Percentiles rank a stretch among this genome's conserved stretches.
Conservation (phyloP, 2,329 filamentous ascomycete genomes). For the Emmonsia crescens region DNA sequence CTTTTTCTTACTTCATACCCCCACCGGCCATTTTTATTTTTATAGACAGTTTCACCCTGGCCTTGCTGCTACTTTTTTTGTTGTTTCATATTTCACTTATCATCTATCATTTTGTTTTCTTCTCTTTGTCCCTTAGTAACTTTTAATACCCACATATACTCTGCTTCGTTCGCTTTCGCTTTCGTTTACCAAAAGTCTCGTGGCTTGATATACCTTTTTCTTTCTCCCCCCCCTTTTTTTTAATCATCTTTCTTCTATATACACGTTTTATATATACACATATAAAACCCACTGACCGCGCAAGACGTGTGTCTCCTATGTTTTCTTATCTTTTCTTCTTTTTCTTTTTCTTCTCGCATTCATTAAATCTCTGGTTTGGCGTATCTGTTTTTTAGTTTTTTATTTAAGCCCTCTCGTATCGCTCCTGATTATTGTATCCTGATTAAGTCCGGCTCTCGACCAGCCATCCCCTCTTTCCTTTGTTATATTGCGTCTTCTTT, state of each 20-base stretch:
- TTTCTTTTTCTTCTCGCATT: neutral
- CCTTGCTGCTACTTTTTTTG: conserved; percentile 11
- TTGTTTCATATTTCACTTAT: conserved; percentile 16
- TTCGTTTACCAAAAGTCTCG: neutral
- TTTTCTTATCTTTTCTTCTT: neutral
- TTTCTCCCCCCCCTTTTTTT: conserved; percentile 9
- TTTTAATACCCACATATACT: conserved; percentile 4
- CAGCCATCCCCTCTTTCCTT: neutral
- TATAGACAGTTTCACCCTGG: conserved; percentile 11
- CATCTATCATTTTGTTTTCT: conserved; percentile 4
- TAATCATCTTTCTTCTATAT: neutral
- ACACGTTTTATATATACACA: conserved; percentile 13
- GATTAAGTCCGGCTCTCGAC: neutral
- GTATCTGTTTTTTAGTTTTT: neutral
- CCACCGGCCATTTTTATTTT: conserved; percentile 14
- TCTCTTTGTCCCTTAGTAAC: neutral
- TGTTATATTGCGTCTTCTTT: neutral
- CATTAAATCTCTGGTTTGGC: neutral
- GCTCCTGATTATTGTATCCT: neutral
- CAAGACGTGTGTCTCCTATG: conserved; percentile 3
- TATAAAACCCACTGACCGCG: conserved; percentile 2
- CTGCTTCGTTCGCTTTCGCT: neutral
- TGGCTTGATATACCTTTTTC: conserved; percentile 5
- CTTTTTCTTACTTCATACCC: conserved; percentile 12
- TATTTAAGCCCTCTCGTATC: neutral